These are phyloP conservation scores for Puccinia polysora DNA, from an alignment of 1,284 basidiomycete genomes.

Conservation along the genomic window DNA sequence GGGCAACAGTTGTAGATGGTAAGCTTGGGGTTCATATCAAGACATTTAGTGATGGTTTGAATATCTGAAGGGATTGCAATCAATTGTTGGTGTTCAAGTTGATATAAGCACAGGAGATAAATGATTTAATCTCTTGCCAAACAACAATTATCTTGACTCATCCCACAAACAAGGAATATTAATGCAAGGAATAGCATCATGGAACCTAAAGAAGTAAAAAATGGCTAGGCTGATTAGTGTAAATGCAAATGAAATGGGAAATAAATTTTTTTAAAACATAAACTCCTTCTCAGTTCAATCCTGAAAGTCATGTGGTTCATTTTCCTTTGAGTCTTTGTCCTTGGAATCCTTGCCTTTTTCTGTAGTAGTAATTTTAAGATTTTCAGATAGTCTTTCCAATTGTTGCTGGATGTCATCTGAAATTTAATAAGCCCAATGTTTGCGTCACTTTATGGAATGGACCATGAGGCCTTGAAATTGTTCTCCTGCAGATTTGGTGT, in stretches of 20 bases:
- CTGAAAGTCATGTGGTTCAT: background rate
- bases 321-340: background rate
- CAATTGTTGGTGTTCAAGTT: background rate
- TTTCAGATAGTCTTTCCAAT: background rate
- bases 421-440: background rate
- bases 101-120: background rate
- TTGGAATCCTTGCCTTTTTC: background rate
- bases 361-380: background rate
- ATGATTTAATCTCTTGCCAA: background rate
- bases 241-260: too few relatives aligned
- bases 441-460: background rate
- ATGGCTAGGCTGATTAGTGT: background rate
- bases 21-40: background rate
- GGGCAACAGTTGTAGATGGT: background rate
- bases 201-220: background rate
- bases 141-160: background rate
- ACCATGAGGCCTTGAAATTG: background rate
- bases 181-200: background rate
- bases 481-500: background rate
- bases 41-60: background rate
- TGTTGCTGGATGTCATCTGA: background rate
- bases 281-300: background rate
- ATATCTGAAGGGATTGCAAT: background rate
- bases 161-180: background rate
- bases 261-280: background rate